phyloP scores from a whole-genome alignment of 2,329 filamentous ascomycete genomes.

The Immersiporthe knoxdaviesiana region DNA sequence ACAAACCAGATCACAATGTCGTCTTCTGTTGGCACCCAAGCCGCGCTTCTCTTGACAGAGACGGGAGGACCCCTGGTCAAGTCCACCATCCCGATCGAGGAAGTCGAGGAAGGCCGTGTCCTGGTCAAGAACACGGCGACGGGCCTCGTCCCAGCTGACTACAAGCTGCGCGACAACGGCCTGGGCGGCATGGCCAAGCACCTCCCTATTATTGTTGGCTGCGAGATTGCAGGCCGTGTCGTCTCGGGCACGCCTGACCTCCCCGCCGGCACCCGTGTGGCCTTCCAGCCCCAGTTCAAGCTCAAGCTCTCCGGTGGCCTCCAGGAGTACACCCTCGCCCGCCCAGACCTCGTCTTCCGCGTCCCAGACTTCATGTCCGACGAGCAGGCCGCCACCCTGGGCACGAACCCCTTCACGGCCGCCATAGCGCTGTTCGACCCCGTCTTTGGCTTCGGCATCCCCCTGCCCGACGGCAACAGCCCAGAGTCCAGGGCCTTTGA shows the following conservation, averaged over 20 bases:
- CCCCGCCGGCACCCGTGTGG: neutral
- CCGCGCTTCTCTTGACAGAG: slow-evolving; percentile 9
- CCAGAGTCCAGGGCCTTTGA: neutral
- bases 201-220: neutral
- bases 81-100: neutral
- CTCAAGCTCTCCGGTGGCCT: neutral
- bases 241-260: neutral
- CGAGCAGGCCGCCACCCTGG: neutral
- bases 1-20: neutral
- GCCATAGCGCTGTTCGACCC: neutral
- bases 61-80: slow-evolving; percentile 1
- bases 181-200: neutral
- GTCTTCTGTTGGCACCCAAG: neutral
- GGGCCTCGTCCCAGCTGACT: neutral
- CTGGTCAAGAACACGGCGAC: slow-evolving; percentile 6
- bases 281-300: neutral
- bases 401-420: neutral
- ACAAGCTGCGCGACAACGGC: neutral
- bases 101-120: neutral
- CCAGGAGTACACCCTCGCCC: neutral
- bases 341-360: neutral
- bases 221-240: slow-evolving; percentile 12
- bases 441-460: slow-evolving; percentile 7
- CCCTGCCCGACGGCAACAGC: neutral
- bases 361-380: neutral